phyloP scores from a whole-genome alignment of 2,329 filamentous ascomycete genomes.

The Paecilomyces dactylethromorphus region DNA sequence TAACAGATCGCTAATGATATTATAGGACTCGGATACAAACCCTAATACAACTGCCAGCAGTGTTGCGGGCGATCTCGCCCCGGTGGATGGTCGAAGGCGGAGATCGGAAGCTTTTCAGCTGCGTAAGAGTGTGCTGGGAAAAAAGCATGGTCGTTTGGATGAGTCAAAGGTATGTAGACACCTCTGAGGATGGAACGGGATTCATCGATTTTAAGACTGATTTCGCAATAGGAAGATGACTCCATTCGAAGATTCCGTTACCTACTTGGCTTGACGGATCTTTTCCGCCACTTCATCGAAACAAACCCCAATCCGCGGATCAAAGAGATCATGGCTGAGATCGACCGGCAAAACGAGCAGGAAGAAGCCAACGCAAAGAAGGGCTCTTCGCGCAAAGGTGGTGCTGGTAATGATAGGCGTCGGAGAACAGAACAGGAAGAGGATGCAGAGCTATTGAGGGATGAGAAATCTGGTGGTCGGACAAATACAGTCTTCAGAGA shows the following conservation, averaged over 20 bases:
- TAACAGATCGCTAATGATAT: slow-evolving; percentile 2
- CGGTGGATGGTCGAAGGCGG: slow-evolving; percentile 71
- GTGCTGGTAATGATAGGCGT: slow-evolving; percentile 68
- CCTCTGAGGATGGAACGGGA: background rate
- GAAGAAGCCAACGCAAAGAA: slow-evolving; percentile 65
- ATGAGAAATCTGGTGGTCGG: slow-evolving; percentile 81
- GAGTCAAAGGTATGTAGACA: slow-evolving; percentile 72
- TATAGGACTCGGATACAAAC: slow-evolving; percentile 58
- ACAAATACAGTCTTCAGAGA: slow-evolving; percentile 90
- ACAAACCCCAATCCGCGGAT: slow-evolving; percentile 93
- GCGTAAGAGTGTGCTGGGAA: slow-evolving; percentile 85
- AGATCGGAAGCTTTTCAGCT: slow-evolving; percentile 83
- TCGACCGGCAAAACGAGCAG: slow-evolving; percentile 83
- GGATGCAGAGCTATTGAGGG: slow-evolving; percentile 78
- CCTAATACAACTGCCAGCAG: slow-evolving; percentile 72
- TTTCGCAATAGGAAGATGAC: slow-evolving; percentile 70
- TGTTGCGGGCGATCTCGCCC: slow-evolving; percentile 65
- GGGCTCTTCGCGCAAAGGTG: slow-evolving; percentile 71
- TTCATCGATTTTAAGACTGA: background rate
- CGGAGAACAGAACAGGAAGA: slow-evolving; percentile 95
- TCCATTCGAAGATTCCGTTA: slow-evolving; percentile 92
- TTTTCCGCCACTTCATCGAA: slow-evolving; percentile 98
- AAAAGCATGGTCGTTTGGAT: slow-evolving; percentile 86
- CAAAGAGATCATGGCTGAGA: slow-evolving; percentile 86
- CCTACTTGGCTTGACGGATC: slow-evolving; percentile 84